Conservation (phyloP, 768 basidiomycete genomes). For the Calvatia gigantea region DNA sequence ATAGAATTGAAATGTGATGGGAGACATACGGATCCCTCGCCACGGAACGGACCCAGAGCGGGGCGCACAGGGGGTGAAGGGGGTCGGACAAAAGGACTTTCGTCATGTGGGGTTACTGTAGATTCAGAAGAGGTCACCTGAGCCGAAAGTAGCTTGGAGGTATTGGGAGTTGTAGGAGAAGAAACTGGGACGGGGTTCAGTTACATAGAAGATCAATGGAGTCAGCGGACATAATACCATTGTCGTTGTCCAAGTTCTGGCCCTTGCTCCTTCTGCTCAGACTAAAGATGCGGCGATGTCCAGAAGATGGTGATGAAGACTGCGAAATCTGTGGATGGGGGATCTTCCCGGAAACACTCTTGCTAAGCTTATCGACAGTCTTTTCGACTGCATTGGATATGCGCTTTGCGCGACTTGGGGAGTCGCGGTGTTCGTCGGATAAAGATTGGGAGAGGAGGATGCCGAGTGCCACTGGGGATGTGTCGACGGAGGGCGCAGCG, state of each 20-base stretch:
- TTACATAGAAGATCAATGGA: conserved; percentile 10
- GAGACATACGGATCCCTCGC: conserved; percentile 64
- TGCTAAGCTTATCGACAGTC: conserved; percentile 64
- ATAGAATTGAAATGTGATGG: conserved; percentile 11
- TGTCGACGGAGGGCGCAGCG: conserved; percentile 26
- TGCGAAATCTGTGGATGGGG: conserved; percentile 26
- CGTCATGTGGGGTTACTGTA: conserved; percentile 23
- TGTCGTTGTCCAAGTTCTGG: conserved; percentile 33
- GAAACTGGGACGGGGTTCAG: conserved; percentile 2
- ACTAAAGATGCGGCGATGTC: conserved; percentile 53
- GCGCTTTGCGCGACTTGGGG: conserved; percentile 46
- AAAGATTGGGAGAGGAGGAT: conserved; percentile 25
- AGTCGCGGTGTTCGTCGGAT: conserved; percentile 19
- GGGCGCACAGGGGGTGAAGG: conserved; percentile 62
- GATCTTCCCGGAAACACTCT: conserved; percentile 46
- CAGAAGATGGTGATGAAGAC: conserved; percentile 28
- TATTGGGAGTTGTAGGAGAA: conserved; percentile 20
- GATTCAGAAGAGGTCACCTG: conserved; percentile 19
- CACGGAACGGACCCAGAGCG: conserved; percentile 51
- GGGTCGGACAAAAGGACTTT: conserved; percentile 65
- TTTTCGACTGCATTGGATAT: conserved; percentile 46
- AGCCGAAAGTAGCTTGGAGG: conserved; percentile 25
- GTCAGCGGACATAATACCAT: conserved; percentile 23
- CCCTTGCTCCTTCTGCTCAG: conserved; percentile 49
- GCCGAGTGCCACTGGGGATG: conserved; percentile 29